Evolutionary conservation across 78 protist species (phyloP).

Genomic region (Paratrimastix pyriformis): DNA sequence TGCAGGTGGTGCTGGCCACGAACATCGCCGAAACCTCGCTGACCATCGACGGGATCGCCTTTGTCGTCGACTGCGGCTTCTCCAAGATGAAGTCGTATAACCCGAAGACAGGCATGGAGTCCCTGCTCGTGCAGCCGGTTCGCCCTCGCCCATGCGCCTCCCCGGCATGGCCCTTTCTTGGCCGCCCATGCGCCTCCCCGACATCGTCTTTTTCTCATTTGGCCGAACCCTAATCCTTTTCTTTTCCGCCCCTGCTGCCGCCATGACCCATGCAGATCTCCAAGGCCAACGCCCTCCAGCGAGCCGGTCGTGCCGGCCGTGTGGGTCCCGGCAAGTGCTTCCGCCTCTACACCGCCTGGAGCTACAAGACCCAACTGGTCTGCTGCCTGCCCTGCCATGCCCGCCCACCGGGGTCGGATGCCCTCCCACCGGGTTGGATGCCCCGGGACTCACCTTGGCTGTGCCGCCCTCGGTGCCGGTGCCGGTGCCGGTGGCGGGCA

Average conservation of each 20-base stretch:
- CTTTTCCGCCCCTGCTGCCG: not conserved
- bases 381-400: too few relatives aligned
- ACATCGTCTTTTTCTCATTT: too few relatives aligned
- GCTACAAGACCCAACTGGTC: constrained; percentile 60
- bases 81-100: constrained; percentile 78
- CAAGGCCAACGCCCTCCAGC: constrained; percentile 78
- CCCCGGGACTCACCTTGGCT: too few relatives aligned
- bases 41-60: constrained; percentile 91
- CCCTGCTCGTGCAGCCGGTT: constrained; percentile 85
- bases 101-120: constrained; percentile 88
- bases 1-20: constrained; percentile 87
- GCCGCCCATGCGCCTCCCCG: too few relatives aligned
- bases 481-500: too few relatives aligned
- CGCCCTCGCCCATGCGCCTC: too few relatives aligned
- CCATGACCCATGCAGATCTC: constrained; percentile 42
- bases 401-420: too few relatives aligned
- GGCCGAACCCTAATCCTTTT: too few relatives aligned
- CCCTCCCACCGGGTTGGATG: too few relatives aligned
- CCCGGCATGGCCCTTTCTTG: too few relatives aligned
- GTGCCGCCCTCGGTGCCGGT: too few relatives aligned
- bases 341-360: constrained; percentile 85
- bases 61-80: constrained; percentile 92
- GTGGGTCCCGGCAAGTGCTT: constrained; percentile 91
- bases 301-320: constrained; percentile 95
- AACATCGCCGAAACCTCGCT: constrained; percentile 96